phyloP scores from a whole-genome alignment of 805 yeast species.

The Candida alai region DNA sequence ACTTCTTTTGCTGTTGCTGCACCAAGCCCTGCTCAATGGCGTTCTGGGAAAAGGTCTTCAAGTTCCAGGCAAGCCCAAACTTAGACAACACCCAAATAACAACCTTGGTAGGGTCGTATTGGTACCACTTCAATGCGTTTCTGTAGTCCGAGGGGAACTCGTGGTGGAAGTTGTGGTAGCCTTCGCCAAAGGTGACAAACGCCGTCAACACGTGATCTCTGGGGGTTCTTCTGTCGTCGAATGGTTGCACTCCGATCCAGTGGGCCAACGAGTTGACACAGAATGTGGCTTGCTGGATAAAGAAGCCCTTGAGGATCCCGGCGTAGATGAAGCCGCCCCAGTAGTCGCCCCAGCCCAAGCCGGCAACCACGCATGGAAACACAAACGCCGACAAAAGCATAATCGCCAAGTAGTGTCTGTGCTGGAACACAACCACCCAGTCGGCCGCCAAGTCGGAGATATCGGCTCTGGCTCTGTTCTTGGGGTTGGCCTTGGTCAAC shows the following conservation, averaged over 20 bases:
- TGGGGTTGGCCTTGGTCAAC: conserved; percentile 76
- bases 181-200: conserved; percentile 82
- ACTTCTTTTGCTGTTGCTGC: conserved; percentile 80
- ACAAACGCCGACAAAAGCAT: conserved; percentile 60
- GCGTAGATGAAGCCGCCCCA: conserved; percentile 78
- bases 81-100: conserved; percentile 56
- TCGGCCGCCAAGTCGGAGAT: conserved; percentile 73
- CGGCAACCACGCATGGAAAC: conserved; percentile 60
- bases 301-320: conserved; percentile 64
- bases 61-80: conserved; percentile 66
- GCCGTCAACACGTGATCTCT: conserved; percentile 81
- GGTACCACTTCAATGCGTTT: conserved; percentile 84
- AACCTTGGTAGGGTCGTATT: conserved; percentile 78
- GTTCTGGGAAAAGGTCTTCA: conserved; percentile 73
- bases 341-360: conserved; percentile 53
- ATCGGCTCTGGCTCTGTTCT: conserved; percentile 76
- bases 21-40: conserved; percentile 79
- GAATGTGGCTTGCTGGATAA: conserved; percentile 82
- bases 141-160: conserved; percentile 88
- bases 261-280: conserved; percentile 85
- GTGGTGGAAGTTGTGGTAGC: conserved; percentile 87
- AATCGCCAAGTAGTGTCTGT: conserved; percentile 65
- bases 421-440: conserved; percentile 78
- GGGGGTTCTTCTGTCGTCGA: conserved; percentile 84
- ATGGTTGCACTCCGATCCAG: conserved; percentile 83